Evolutionary conservation across 2,329 filamentous ascomycete genomes (phyloP), one percentile per base, ranked within the genome.

Genomic region (Microthyrium microscopicum): DNA sequence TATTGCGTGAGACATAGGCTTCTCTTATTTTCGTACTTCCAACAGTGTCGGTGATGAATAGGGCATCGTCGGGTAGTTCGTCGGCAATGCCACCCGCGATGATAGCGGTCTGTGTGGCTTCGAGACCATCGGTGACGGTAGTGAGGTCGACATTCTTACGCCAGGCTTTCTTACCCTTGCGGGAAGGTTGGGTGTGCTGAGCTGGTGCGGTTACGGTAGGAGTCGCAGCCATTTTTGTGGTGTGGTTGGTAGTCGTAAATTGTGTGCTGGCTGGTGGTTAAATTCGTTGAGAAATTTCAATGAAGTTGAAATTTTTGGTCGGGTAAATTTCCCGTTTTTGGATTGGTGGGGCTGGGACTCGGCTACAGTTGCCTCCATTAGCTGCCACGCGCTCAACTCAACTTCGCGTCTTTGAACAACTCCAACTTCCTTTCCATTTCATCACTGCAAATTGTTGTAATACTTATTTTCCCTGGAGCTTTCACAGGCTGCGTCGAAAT

Each of bases 81-180:
- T 76, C 68, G 33, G 95, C 63, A 12, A 94, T 70, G 53, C 87
- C 89, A 55, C 84, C 91, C 63, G 77, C 70, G 44, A 92, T 89
- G 40, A 94, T 77, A 61, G 95, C 80, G 38, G 91, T 78, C 47
- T 89, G 83, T 43, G 91, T 62, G 48, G 79, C 68, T 41, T 84
- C 77, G 21, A 98, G 70, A 39, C 89, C 89, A 34, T 77, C 61
- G 47, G 87, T 70, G 18, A 98, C 71, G 41, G 92, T 77, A 19
- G 81, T 77, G 40, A 95, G 71, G 57, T 98, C 83, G 55, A 98
- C 83, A 60, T 98, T 93, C 57, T 95, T 98, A 51, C 89, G 72
- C 89, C 89, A 98, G 20, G 89, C 87, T 62, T 92, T 95, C 60
- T 95, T 95, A 47, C 91, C 89, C 55, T 98, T 98, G 52, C 89